Percentiles rank a stretch among this genome's conserved stretches.
Conservation (phyloP, 2,329 filamentous ascomycete species). For the Lecanicillium sp. region DNA sequence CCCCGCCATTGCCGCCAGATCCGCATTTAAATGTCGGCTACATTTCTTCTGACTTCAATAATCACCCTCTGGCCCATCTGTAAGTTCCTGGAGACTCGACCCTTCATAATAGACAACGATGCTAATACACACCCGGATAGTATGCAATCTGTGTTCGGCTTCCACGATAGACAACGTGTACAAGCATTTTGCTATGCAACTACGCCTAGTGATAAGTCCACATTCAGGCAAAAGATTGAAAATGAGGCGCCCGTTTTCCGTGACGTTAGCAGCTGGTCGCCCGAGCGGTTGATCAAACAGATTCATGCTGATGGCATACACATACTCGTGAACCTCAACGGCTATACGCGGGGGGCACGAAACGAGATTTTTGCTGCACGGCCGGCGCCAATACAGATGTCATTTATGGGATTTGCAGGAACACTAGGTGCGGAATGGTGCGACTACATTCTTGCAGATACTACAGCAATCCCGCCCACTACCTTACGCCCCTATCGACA, state of each 20-base stretch:
- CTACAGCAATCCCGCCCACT: slow-evolving; percentile 72
- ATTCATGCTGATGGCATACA: slow-evolving; percentile 86
- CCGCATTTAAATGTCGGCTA: slow-evolving; percentile 90
- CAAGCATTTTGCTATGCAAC: slow-evolving; percentile 95
- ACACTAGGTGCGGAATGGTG: slow-evolving; percentile 97
- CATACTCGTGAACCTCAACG: slow-evolving; percentile 94
- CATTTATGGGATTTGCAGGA: slow-evolving; percentile 98
- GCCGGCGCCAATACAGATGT: slow-evolving; percentile 95
- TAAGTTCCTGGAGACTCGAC: slow-evolving; percentile 26
- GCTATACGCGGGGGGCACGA: slow-evolving; percentile 90
- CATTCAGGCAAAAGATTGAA: slow-evolving; percentile 89
- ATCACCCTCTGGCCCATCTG: slow-evolving; percentile 90
- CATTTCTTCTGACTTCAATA: slow-evolving; percentile 97
- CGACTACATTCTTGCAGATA: slow-evolving; percentile 89
- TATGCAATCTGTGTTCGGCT: slow-evolving; percentile 97
- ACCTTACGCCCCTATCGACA: slow-evolving; percentile 74
- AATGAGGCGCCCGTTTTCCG: slow-evolving; percentile 83
- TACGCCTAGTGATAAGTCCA: slow-evolving; percentile 79
- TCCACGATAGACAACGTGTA: slow-evolving; percentile 66
- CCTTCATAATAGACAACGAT: no score
- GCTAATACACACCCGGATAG: slow-evolving; percentile 22
- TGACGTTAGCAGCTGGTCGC: slow-evolving; percentile 79
- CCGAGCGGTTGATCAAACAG: slow-evolving; percentile 76
- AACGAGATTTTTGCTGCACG: slow-evolving; percentile 96
- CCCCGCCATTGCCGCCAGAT: slow-evolving; percentile 73